phyloP scores from a whole-genome alignment of 202 grass and related monocot genomes.

The Musa balbisiana region DNA sequence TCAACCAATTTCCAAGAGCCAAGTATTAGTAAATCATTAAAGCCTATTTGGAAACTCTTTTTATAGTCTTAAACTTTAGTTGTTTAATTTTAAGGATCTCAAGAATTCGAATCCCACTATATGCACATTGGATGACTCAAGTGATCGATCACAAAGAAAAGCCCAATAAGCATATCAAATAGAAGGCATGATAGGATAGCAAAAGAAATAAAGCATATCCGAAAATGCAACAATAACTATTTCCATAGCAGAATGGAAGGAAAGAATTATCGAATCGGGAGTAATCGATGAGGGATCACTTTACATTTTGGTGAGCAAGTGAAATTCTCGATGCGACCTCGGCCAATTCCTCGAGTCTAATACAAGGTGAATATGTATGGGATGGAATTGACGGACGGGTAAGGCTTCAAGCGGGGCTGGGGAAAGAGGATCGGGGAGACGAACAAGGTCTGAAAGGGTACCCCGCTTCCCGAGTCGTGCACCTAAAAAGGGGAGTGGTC shows the following conservation, averaged over 20 bases:
- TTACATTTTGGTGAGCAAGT: background rate
- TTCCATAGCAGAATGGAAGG: background rate
- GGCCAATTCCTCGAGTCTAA: background rate
- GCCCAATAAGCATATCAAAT: background rate
- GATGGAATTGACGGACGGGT: background rate
- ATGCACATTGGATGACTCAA: background rate
- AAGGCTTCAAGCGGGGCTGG: background rate
- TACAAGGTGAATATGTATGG: too few species aligned
- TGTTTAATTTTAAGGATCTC: background rate
- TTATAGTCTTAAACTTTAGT: too few species aligned
- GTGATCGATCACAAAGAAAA: background rate
- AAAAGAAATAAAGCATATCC: background rate
- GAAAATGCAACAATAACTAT: background rate
- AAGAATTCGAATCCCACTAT: slow-evolving; percentile 37
- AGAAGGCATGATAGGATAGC: too few species aligned
- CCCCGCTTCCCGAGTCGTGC: too few species aligned
- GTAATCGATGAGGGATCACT: background rate
- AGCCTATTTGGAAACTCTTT: too few species aligned
- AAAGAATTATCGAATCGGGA: background rate
- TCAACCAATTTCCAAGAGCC: too few species aligned
- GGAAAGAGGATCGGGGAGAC: background rate
- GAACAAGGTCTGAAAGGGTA: background rate
- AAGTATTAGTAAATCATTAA: too few species aligned
- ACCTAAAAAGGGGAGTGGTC: background rate
- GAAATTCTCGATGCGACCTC: background rate